phyloP scores from a whole-genome alignment of 2,329 filamentous ascomycete genomes.

The Fusarium sp. region DNA sequence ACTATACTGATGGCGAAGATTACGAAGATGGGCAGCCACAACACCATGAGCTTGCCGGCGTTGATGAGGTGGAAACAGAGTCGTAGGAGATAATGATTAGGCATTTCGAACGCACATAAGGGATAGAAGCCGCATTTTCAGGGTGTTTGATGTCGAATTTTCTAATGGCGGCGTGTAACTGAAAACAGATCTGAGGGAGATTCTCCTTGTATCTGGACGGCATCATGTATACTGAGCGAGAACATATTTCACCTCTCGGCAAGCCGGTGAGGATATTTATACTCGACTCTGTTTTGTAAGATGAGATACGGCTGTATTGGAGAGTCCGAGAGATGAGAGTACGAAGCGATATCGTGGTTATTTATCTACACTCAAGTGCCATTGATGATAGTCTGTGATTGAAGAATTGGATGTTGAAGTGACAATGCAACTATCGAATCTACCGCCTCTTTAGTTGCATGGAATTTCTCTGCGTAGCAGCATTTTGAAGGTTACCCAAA shows the following conservation, averaged over 20 bases:
- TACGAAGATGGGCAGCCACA: slow-evolving; percentile 59
- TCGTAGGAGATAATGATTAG: slow-evolving; percentile 43
- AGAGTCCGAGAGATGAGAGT: slow-evolving; percentile 34
- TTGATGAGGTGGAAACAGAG: slow-evolving; percentile 57
- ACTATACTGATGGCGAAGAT: slow-evolving; percentile 59
- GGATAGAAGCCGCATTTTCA: slow-evolving; percentile 46
- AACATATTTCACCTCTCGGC: slow-evolving; percentile 27
- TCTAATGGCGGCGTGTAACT: slow-evolving; percentile 41
- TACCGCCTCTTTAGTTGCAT: slow-evolving; percentile 37
- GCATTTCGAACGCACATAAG: slow-evolving; percentile 43
- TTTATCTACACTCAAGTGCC: slow-evolving; percentile 16
- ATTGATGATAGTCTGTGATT: background rate
- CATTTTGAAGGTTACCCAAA: slow-evolving; percentile 13
- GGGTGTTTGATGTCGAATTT: slow-evolving; percentile 44
- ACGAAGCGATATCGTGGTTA: slow-evolving; percentile 37
- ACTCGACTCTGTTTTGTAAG: slow-evolving; percentile 39
- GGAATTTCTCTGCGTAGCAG: slow-evolving; percentile 4
- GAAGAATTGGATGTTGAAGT: background rate
- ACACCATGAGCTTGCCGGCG: slow-evolving; percentile 60
- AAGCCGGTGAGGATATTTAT: slow-evolving; percentile 24
- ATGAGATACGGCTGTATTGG: slow-evolving; percentile 42
- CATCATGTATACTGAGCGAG: slow-evolving; percentile 41
- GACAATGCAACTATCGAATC: slow-evolving; percentile 23
- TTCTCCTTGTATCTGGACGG: slow-evolving; percentile 37
- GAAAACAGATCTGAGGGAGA: slow-evolving; percentile 40